Conservation (phyloP, 2,329 filamentous ascomycete genomes). For the Neocatenulostroma microsporum region DNA sequence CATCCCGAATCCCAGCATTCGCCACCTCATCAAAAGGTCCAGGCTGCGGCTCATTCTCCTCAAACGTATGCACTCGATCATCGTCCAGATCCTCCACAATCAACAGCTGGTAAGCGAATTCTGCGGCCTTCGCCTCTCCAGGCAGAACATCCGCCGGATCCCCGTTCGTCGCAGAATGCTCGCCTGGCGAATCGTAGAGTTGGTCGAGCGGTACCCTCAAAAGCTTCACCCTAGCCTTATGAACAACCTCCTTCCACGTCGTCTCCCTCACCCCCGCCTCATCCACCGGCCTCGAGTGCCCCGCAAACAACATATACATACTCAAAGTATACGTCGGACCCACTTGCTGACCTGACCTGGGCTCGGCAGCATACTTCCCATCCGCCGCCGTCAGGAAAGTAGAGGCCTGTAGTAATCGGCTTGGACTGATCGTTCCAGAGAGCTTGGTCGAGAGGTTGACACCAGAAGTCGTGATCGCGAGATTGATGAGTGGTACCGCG, state of each 20-base stretch:
- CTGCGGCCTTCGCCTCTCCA: constrained; percentile 35
- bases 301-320: constrained; percentile 89
- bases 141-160: constrained; percentile 24
- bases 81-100: constrained; percentile 77
- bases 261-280: constrained; percentile 55
- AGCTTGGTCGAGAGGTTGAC: constrained; percentile 75
- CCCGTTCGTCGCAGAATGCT: constrained; percentile 22
- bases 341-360: constrained; percentile 63
- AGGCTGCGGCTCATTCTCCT: constrained; percentile 51
- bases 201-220: constrained; percentile 58
- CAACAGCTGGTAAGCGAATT: constrained; percentile 74
- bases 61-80: constrained; percentile 58
- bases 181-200: constrained; percentile 39
- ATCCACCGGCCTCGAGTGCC: constrained; percentile 56
- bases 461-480: constrained; percentile 90
- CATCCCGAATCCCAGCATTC: constrained; percentile 57
- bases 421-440: constrained; percentile 78
- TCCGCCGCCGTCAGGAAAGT: constrained; percentile 84
- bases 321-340: constrained; percentile 81
- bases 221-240: constrained; percentile 81
- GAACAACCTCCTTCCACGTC: constrained; percentile 93
- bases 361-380: constrained; percentile 64
- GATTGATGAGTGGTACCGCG: constrained; percentile 81
- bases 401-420: constrained; percentile 85
- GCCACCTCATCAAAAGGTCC: constrained; percentile 53